A percentile compares a stretch with the other conserved stretches of the same genome.
Evolutionary conservation across 2,329 filamentous ascomycete species (phyloP).

Genomic region (Botrytis tulipae): DNA sequence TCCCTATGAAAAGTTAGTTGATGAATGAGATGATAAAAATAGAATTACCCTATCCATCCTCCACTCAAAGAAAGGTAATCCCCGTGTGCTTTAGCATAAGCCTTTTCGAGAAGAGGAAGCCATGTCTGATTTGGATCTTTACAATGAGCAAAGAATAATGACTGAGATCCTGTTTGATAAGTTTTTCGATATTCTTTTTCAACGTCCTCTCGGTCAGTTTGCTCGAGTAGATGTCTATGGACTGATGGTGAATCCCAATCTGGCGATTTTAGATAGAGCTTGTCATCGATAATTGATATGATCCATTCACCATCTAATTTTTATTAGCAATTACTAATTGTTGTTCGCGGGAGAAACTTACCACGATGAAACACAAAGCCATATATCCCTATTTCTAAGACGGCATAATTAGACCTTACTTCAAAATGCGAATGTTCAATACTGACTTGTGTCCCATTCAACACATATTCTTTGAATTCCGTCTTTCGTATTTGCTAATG

Average conservation of each 20-base stretch:
- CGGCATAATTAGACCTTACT: slow-evolving; percentile 13
- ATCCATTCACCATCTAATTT: slow-evolving; percentile 78
- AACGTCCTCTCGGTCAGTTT: slow-evolving; percentile 70
- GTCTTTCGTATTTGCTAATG: slow-evolving; percentile 69
- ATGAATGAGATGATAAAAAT: not conserved
- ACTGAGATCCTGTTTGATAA: slow-evolving; percentile 59
- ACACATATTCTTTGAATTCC: slow-evolving; percentile 74
- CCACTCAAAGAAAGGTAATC: slow-evolving; percentile 74
- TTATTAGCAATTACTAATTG: not conserved
- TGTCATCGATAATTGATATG: slow-evolving; percentile 87
- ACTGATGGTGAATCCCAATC: slow-evolving; percentile 78
- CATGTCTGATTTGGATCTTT: slow-evolving; percentile 77
- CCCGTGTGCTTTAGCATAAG: slow-evolving; percentile 80
- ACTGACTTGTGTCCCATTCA: slow-evolving; percentile 58
- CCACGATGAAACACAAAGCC: slow-evolving; percentile 80
- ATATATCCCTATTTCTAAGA: slow-evolving; percentile 69
- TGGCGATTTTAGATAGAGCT: slow-evolving; percentile 78
- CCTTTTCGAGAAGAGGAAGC: slow-evolving; percentile 78
- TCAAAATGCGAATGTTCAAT: not conserved
- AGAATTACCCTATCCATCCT: slow-evolving; percentile 52
- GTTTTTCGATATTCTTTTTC: slow-evolving; percentile 63
- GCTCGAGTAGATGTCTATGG: slow-evolving; percentile 70
- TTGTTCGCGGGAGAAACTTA: slow-evolving; percentile 16
- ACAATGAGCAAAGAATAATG: slow-evolving; percentile 76
- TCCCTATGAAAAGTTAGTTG: slow-evolving; percentile 40